Evolutionary conservation across 2,329 filamentous ascomycete species (phyloP).

Genomic region (Fusarium anguioides): DNA sequence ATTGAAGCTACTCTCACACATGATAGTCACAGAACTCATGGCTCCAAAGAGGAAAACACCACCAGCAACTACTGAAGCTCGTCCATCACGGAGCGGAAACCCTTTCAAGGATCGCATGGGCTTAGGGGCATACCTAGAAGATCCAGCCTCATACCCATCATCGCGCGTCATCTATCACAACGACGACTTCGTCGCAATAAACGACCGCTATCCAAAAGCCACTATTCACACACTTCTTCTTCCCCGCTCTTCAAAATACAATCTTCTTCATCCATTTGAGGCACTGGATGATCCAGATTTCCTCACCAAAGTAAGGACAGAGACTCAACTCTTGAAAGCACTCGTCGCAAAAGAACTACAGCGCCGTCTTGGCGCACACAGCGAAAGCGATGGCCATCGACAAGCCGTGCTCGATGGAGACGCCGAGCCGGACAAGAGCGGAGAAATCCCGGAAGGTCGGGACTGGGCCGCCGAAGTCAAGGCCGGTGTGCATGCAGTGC

Average conservation of each 20-base stretch:
- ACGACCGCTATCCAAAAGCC: slow-evolving; percentile 88
- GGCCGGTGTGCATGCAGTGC: slow-evolving; percentile 85
- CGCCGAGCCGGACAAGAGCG: slow-evolving; percentile 41
- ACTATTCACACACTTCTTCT: slow-evolving; percentile 89
- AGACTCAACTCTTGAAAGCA: slow-evolving; percentile 69
- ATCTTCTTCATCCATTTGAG: slow-evolving; percentile 77
- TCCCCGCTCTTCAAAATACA: slow-evolving; percentile 73
- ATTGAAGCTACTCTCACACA: slow-evolving; percentile 14
- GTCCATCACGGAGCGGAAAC: slow-evolving; percentile 38
- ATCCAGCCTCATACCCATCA: slow-evolving; percentile 70
- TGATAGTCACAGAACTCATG: slow-evolving; percentile 51
- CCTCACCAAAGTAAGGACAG: slow-evolving; percentile 69
- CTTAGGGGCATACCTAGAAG: slow-evolving; percentile 73
- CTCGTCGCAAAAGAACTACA: slow-evolving; percentile 81
- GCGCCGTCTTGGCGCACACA: slow-evolving; percentile 72
- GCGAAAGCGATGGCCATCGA: slow-evolving; percentile 70
- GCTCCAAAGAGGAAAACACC: slow-evolving; percentile 50
- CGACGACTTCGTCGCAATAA: slow-evolving; percentile 77
- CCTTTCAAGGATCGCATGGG: slow-evolving; percentile 66
- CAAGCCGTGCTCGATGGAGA: slow-evolving; percentile 74
- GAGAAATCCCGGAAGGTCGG: slow-evolving; percentile 73
- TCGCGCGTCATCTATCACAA: slow-evolving; percentile 74
- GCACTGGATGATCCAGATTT: slow-evolving; percentile 79
- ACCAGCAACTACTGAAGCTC: slow-evolving; percentile 23
- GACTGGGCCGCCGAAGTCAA: slow-evolving; percentile 82